A percentile compares a stretch with the other conserved stretches of the same genome.
Conservation (phyloP, 1,284 basidiomycete species). For the Lignosus rhinocerotis region DNA sequence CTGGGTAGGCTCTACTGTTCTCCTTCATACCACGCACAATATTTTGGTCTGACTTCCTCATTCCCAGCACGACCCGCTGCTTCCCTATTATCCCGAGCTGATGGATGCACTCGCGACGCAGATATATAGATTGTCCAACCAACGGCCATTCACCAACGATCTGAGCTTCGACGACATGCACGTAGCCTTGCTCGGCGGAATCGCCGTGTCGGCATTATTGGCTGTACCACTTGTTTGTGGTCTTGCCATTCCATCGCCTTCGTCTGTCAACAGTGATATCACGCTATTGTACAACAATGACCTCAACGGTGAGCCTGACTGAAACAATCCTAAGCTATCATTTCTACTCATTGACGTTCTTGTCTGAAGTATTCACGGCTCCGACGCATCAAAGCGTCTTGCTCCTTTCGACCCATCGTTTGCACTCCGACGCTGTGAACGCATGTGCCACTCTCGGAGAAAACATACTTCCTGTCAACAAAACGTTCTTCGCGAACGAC, state of each 20-base stretch:
- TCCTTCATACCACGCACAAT: background rate
- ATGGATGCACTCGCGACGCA: background rate
- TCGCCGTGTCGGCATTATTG: slow-evolving; percentile 3
- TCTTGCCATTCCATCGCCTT: slow-evolving; percentile 14
- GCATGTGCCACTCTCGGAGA: slow-evolving; percentile 30
- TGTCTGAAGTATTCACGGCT: slow-evolving; percentile 22
- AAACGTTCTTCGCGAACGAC: slow-evolving; percentile 29
- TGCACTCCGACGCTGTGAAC: slow-evolving; percentile 19
- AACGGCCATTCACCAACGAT: background rate
- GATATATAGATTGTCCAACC: slow-evolving; percentile 6
- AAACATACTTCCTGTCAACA: slow-evolving; percentile 28
- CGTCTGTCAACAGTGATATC: slow-evolving; percentile 22
- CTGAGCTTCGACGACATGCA: slow-evolving; percentile 5
- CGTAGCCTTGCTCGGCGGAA: background rate
- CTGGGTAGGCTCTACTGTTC: background rate
- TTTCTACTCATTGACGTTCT: background rate
- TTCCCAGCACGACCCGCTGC: background rate
- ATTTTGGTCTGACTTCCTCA: background rate
- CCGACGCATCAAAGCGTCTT: slow-evolving; percentile 26
- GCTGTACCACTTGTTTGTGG: slow-evolving; percentile 11
- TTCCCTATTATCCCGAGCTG: background rate
- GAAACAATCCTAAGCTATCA: background rate
- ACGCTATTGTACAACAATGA: slow-evolving; percentile 33
- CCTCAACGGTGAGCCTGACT: slow-evolving; percentile 25
- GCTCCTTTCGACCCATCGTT: slow-evolving; percentile 22